Percentiles rank a stretch among this genome's conserved stretches.
phyloP scores from a whole-genome alignment of 139 green algal species.

The Chloropicon primus region DNA sequence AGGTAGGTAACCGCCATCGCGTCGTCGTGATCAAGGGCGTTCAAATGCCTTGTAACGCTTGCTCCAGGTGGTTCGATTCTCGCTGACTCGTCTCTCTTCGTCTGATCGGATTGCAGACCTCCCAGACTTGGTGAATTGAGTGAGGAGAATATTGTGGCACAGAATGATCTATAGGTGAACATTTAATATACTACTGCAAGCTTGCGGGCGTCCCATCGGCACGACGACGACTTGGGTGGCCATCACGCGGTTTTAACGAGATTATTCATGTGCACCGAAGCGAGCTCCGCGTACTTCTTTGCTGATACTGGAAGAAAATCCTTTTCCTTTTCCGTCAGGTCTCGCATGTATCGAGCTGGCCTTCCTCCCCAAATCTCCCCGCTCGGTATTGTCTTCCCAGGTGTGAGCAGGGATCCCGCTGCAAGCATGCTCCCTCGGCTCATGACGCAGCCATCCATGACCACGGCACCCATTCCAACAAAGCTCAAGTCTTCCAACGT shows the following conservation, averaged over 20 bases:
- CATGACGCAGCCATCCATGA: slow-evolving; percentile 1
- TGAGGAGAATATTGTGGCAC: too few relatives aligned
- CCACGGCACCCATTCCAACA: slow-evolving; percentile 81
- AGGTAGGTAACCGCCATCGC: too few relatives aligned
- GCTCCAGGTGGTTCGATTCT: too few relatives aligned
- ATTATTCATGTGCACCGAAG: background rate
- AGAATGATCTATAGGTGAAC: too few relatives aligned
- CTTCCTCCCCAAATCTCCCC: slow-evolving; percentile 66
- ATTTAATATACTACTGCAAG: background rate
- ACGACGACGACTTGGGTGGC: too few relatives aligned
- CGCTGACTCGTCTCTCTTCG: too few relatives aligned
- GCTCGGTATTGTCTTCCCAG: slow-evolving; percentile 46
- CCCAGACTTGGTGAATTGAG: background rate
- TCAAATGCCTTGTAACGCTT: too few relatives aligned
- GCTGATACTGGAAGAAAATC: slow-evolving; percentile 57
- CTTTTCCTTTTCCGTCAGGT: slow-evolving; percentile 66
- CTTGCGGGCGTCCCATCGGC: too few relatives aligned
- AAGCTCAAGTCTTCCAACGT: slow-evolving; percentile 74
- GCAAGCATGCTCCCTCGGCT: slow-evolving; percentile 60
- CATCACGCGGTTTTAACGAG: too few relatives aligned
- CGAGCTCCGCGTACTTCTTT: slow-evolving; percentile 46
- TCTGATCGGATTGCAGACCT: too few relatives aligned
- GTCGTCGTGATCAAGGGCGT: too few relatives aligned
- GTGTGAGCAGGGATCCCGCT: slow-evolving; percentile 69
- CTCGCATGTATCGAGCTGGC: slow-evolving; percentile 64